These are phyloP conservation scores for Cyberlindnera amylophila DNA, from an alignment of 805 yeast species.

Conservation along the genomic window DNA sequence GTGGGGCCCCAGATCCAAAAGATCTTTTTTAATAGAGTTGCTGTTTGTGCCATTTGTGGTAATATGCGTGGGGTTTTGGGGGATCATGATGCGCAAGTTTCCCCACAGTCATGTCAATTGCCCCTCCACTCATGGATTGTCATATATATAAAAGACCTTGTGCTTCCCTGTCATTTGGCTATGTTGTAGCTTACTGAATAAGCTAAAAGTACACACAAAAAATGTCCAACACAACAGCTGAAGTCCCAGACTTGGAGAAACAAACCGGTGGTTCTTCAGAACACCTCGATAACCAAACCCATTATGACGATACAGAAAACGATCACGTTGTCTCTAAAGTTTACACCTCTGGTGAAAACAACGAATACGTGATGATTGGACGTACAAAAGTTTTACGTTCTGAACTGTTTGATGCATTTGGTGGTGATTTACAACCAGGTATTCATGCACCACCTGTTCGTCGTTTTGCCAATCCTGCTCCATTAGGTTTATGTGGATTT, in stretches of 20 bases:
- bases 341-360: conserved; percentile 42
- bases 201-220: too few species aligned
- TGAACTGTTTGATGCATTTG: conserved; percentile 65
- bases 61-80: not conserved
- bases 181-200: too few species aligned
- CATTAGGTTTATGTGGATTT: conserved; percentile 58
- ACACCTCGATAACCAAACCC: conserved; percentile 19
- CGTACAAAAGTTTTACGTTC: conserved; percentile 59
- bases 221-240: conserved; percentile 1
- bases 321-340: conserved; percentile 27
- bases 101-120: conserved; percentile 1
- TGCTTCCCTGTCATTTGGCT: too few species aligned
- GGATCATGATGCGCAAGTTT: not conserved
- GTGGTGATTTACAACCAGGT: conserved; percentile 82
- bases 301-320: conserved; percentile 3
- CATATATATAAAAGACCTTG: too few species aligned
- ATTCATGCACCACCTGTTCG: conserved; percentile 51
- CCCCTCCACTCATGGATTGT: not conserved
- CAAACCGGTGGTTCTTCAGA: conserved; percentile 17
- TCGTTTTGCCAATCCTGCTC: conserved; percentile 63
- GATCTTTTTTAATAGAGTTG: too few species aligned
- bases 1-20: too few species aligned
- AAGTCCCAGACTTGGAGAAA: conserved; percentile 21
- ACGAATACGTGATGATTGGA: conserved; percentile 68
- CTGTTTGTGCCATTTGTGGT: not conserved